These are phyloP conservation scores for Arachis monticola DNA, from an alignment of 331 rosid genomes.

Conservation along the genomic window DNA sequence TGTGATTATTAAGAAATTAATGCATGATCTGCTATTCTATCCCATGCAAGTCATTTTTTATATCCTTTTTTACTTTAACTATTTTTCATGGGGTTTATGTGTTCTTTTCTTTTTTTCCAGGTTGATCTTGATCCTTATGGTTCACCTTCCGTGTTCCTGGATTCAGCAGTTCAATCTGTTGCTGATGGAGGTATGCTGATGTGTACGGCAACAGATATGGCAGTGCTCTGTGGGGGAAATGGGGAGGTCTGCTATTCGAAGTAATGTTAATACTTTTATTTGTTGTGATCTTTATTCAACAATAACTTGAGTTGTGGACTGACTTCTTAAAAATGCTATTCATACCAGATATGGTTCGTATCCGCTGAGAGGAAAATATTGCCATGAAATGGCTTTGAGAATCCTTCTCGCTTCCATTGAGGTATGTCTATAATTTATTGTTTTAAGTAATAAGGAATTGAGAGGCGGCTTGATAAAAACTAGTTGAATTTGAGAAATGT, in stretches of 20 bases:
- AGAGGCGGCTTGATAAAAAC: not conserved
- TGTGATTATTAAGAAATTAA: not conserved
- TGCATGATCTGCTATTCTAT: not conserved
- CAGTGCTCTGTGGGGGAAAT: constrained; percentile 82
- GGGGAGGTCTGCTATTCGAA: constrained; percentile 91
- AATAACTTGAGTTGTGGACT: constrained; percentile 1
- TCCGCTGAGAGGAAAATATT: constrained; percentile 80
- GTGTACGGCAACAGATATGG: constrained; percentile 91
- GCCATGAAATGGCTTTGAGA: constrained; percentile 90
- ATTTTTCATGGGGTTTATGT: constrained; percentile 13
- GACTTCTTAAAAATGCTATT: constrained; percentile 36
- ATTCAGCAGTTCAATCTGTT: constrained; percentile 65
- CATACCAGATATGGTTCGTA: constrained; percentile 75
- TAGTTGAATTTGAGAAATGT: not conserved
- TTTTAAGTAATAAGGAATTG: not conserved
- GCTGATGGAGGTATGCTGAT: constrained; percentile 82
- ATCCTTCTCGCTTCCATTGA: constrained; percentile 9
- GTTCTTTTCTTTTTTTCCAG: constrained; percentile 45
- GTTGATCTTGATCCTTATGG: constrained; percentile 65
- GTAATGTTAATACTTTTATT: constrained; percentile 44
- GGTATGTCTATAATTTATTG: constrained; percentile 43
- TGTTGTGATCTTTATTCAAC: constrained; percentile 2
- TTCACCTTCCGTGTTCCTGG: constrained; percentile 54
- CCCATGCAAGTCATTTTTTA: not conserved
- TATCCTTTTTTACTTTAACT: constrained; percentile 19